Evolutionary conservation across 2,329 filamentous ascomycete genomes (phyloP).

Genomic region (Sporothrix sp.): DNA sequence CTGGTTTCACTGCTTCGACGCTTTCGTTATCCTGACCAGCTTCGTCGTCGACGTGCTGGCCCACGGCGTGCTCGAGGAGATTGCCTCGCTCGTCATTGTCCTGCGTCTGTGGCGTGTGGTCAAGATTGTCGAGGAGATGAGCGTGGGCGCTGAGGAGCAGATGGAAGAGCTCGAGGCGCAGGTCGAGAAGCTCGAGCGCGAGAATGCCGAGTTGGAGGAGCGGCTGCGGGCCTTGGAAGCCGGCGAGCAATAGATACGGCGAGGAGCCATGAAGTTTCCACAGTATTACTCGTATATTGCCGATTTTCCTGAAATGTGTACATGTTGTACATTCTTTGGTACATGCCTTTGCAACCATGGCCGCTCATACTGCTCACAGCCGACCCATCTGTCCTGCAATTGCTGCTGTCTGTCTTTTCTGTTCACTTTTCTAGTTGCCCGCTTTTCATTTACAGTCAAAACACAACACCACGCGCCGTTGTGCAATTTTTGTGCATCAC

Average conservation of each 20-base stretch:
- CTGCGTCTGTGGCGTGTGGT: slow-evolving; percentile 59
- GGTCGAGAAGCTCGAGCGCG: slow-evolving; percentile 42
- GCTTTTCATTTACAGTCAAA: neutral
- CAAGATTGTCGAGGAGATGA: slow-evolving; percentile 61
- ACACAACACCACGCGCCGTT: slow-evolving; percentile 4
- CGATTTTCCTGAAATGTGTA: neutral
- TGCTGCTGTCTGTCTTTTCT: neutral
- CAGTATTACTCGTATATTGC: too few species aligned
- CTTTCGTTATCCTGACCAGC: slow-evolving; percentile 49
- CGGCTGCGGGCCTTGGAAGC: slow-evolving; percentile 10
- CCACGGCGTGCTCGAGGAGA: slow-evolving; percentile 50
- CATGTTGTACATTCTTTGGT: neutral
- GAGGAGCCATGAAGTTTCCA: too few species aligned
- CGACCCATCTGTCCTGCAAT: too few species aligned
- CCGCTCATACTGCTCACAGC: neutral
- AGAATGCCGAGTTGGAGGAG: slow-evolving; percentile 29
- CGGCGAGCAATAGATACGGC: neutral
- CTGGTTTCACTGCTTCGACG: slow-evolving; percentile 56
- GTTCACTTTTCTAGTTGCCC: neutral
- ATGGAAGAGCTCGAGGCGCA: slow-evolving; percentile 46
- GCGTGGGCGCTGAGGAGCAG: slow-evolving; percentile 51
- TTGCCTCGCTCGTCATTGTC: slow-evolving; percentile 56
- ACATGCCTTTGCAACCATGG: neutral
- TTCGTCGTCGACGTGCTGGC: slow-evolving; percentile 54
- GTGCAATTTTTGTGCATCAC: neutral